Base-by-base conservation (phyloP, 2,329 filamentous ascomycete genomes). In the Cercospora zeina region DNA sequence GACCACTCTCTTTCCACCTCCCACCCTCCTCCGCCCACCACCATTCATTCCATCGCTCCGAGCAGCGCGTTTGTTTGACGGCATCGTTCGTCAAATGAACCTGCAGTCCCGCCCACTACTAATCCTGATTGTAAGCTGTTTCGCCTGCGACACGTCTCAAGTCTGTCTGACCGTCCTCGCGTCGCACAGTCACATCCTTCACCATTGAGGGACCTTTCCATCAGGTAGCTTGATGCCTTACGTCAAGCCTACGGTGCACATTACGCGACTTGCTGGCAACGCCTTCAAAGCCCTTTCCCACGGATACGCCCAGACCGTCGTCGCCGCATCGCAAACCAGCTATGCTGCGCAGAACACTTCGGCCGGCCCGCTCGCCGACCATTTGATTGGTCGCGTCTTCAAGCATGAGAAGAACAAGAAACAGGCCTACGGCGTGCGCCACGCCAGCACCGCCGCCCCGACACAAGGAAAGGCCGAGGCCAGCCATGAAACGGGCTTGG, bases 301-400 rank as follows among this genome's bases (percentile, higher is more conserved):
- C 86, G 93, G 93, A 80, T 97, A 97, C 85, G 93, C 93, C 72
- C 93, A 97, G 78, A 96, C 93, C 67, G 89, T 97, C 80, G 92
- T 99, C 80, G 95, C 95, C 74, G 93, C 92, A 73, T 91, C 91
- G 68, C 92, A 96, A 84, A 88, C 89, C 81, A 84, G 86, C 83
- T 85, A 91, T 87, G 83, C 87, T 81, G 75, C 91, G 45, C 82
- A 85, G 66, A 82, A 83, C 69, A 83, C 82, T 61, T 78, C 80
- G 47, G 77, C 86, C 62, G 82, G 81, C 66, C 78, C 82, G 45
- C 79, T 87, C 71, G 77, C 80, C 62, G 78, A 77, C 62, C 79
- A 77, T 69, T 74, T 81, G 59, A 77, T 80, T 62, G 78, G 77
- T 45, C 80, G 81, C 50, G 78, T 84, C 67, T 83, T 74, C 65